phyloP scores from a whole-genome alignment of 768 basidiomycete species.

The Podaxis sp. region DNA sequence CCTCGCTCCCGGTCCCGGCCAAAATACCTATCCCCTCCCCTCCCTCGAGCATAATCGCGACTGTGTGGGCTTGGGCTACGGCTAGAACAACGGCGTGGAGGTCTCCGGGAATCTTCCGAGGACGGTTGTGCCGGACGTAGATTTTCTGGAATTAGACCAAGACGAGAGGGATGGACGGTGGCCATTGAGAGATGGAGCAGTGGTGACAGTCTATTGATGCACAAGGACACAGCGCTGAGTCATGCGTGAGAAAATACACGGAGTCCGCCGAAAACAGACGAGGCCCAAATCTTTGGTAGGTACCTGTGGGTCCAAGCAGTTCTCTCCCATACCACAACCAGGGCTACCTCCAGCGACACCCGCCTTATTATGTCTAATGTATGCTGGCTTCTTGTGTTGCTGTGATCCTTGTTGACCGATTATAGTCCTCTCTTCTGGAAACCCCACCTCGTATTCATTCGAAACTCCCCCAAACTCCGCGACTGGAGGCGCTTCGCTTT shows the following conservation, averaged over 20 bases:
- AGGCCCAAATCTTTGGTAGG: background rate
- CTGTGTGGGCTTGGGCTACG: constrained; percentile 30
- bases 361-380: background rate
- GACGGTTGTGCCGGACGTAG: constrained; percentile 19
- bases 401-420: background rate
- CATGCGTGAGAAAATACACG: background rate
- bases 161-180: constrained; percentile 71
- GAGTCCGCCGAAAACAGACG: background rate
- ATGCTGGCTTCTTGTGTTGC: background rate
- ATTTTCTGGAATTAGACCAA: constrained; percentile 61
- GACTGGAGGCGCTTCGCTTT: constrained; percentile 1
- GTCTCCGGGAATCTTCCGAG: constrained; percentile 34
- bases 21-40: constrained; percentile 28
- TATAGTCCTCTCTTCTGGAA: background rate
- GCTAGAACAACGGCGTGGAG: constrained; percentile 33
- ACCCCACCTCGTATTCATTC: background rate
- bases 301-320: background rate
- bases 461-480: background rate
- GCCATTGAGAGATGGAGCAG: constrained; percentile 46
- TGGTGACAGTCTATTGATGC: background rate
- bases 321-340: background rate
- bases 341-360: constrained; percentile 11
- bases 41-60: constrained; percentile 32
- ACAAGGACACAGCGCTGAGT: background rate
- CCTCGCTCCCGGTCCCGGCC: constrained; percentile 20